Conservation (phyloP, 2,329 filamentous ascomycete species). For the Alternaria sp. region DNA sequence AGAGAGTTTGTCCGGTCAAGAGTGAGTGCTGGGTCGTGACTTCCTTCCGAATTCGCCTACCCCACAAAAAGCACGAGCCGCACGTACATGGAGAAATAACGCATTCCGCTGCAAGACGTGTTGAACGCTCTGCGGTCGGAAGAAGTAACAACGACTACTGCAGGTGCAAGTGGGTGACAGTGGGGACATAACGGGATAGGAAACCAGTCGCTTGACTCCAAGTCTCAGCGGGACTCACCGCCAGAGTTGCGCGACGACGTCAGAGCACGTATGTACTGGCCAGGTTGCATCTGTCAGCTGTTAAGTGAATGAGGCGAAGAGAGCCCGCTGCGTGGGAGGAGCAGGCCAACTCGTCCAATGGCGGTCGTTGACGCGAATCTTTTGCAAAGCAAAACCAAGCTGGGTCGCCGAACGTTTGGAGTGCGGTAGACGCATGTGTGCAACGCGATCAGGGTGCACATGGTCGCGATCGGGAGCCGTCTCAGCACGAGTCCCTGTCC, state of each 20-base stretch:
- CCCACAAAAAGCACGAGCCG: constrained; percentile 16
- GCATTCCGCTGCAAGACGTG: constrained; percentile 16
- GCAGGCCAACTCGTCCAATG: background rate
- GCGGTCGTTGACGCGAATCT: constrained; percentile 4
- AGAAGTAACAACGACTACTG: constrained; percentile 31
- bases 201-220: constrained; percentile 21
- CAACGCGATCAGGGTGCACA: constrained; percentile 4
- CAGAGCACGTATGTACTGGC: background rate
- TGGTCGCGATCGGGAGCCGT: constrained; percentile 6
- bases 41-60: constrained; percentile 6
- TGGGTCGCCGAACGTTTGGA: background rate
- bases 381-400: constrained; percentile 8
- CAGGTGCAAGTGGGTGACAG: constrained; percentile 32
- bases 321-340: constrained; percentile 2
- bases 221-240: constrained; percentile 33
- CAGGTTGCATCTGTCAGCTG: background rate
- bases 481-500: background rate
- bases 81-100: background rate
- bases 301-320: constrained; percentile 9
- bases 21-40: constrained; percentile 2
- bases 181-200: constrained; percentile 20
- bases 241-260: constrained; percentile 5
- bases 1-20: background rate
- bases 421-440: background rate
- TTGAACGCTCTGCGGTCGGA: constrained; percentile 16